Evolutionary conservation across 1,139 yeast species (phyloP).

Genomic region (Kurtzmaniella quercitrusa): DNA sequence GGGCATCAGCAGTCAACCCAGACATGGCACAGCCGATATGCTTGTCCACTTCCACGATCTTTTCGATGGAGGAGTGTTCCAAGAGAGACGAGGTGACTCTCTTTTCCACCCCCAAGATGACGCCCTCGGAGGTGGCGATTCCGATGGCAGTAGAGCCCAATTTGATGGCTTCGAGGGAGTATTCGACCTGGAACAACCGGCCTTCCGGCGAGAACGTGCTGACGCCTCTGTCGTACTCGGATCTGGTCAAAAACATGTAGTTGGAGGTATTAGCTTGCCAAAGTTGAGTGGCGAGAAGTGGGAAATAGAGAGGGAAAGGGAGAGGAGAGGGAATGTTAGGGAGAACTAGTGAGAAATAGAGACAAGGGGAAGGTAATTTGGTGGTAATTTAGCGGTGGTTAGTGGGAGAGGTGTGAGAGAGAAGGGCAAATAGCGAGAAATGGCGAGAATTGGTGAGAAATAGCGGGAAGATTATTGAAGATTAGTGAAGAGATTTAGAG

Average conservation of each 20-base stretch:
- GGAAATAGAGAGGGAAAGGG: too few species aligned
- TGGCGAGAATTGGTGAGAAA: not conserved
- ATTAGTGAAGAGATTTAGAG: not conserved
- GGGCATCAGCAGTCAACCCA: conserved; percentile 97
- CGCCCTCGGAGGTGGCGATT: conserved; percentile 94
- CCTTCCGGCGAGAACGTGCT: conserved; percentile 99
- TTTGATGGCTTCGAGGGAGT: conserved; percentile 95
- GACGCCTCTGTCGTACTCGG: conserved; percentile 99
- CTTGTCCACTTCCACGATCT: conserved; percentile 88
- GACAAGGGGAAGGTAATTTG: too few species aligned
- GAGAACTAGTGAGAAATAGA: too few species aligned
- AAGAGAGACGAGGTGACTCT: conserved; percentile 90
- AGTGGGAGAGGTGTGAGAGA: not conserved
- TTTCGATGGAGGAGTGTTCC: conserved; percentile 91
- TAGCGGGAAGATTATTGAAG: not conserved
- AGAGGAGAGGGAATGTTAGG: too few species aligned
- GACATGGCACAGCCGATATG: conserved; percentile 99
- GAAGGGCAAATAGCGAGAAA: not conserved
- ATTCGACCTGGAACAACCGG: conserved; percentile 95
- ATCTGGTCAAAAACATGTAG: conserved; percentile 90
- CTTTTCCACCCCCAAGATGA: conserved; percentile 93
- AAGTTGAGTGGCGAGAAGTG: not conserved
- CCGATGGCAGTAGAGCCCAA: conserved; percentile 98
- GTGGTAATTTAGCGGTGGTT: too few species aligned
- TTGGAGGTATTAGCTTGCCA: too few species aligned